These are phyloP conservation scores for Allodekkera sacchari DNA, from an alignment of 805 yeast species.

Conservation along the genomic window DNA sequence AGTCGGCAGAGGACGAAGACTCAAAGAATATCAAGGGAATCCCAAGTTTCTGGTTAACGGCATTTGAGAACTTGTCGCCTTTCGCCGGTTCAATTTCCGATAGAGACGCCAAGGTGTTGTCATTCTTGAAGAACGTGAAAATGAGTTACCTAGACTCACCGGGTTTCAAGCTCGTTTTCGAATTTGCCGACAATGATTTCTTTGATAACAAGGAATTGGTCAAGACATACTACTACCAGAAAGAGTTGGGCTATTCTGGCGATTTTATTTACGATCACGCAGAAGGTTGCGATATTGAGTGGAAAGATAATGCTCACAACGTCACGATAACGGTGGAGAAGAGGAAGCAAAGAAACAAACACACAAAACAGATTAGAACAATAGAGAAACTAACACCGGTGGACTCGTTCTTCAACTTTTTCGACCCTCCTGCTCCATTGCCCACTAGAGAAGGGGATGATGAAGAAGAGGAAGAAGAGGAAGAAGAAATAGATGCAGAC, in stretches of 20 bases:
- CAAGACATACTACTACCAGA: slow-evolving; percentile 90
- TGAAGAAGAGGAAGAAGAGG: slow-evolving; percentile 32
- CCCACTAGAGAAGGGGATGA: slow-evolving; percentile 27
- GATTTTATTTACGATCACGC: slow-evolving; percentile 97
- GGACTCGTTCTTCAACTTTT: slow-evolving; percentile 92
- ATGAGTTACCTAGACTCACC: slow-evolving; percentile 76
- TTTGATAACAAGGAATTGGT: slow-evolving; percentile 66
- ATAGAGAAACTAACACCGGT: slow-evolving; percentile 91
- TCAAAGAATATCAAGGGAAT: slow-evolving; percentile 51
- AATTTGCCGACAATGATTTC: slow-evolving; percentile 67
- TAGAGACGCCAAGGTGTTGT: slow-evolving; percentile 79
- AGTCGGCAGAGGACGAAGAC: slow-evolving; percentile 36
- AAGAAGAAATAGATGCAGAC: slow-evolving; percentile 62
- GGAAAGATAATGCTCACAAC: slow-evolving; percentile 75
- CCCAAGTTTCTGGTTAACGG: slow-evolving; percentile 96
- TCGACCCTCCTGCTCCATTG: slow-evolving; percentile 85
- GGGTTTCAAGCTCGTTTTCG: slow-evolving; percentile 82
- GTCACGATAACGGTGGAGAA: slow-evolving; percentile 83
- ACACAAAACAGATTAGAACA: slow-evolving; percentile 92
- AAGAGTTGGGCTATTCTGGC: slow-evolving; percentile 88
- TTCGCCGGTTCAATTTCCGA: slow-evolving; percentile 82
- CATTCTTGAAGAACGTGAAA: slow-evolving; percentile 58
- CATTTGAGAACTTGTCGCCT: slow-evolving; percentile 76
- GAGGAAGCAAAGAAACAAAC: slow-evolving; percentile 95
- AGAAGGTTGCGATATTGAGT: slow-evolving; percentile 77